Conservation (phyloP, 2,329 filamentous ascomycete species). For the Coniella lustricola region DNA sequence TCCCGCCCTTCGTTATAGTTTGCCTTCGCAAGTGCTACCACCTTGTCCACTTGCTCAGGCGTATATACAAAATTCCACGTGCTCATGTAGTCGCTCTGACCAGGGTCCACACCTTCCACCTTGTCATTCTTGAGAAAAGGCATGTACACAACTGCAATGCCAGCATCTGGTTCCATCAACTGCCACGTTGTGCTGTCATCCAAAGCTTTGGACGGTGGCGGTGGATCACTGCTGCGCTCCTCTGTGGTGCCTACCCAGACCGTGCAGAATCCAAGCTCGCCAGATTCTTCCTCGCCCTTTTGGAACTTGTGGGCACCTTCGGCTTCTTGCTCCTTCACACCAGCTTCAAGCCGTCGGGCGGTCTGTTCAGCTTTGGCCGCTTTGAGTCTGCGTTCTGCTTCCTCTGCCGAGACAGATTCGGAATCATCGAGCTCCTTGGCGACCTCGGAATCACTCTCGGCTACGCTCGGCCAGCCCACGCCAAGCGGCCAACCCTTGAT, state of each 20-base stretch:
- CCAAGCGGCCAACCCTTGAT: slow-evolving; percentile 94
- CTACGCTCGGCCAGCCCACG: slow-evolving; percentile 77
- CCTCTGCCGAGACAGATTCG: slow-evolving; percentile 50
- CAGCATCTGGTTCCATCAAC: slow-evolving; percentile 69
- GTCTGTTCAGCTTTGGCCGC: slow-evolving; percentile 48
- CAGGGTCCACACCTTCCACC: slow-evolving; percentile 75
- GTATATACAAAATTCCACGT: slow-evolving; percentile 99
- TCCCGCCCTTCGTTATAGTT: slow-evolving; percentile 82
- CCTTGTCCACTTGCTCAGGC: slow-evolving; percentile 78
- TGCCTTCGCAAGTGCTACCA: slow-evolving; percentile 72
- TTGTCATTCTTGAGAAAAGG: slow-evolving; percentile 79
- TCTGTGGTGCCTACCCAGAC: slow-evolving; percentile 86
- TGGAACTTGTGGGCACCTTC: slow-evolving; percentile 26
- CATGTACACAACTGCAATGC: slow-evolving; percentile 84
- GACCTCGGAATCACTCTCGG: slow-evolving; percentile 51
- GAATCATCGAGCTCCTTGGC: slow-evolving; percentile 61
- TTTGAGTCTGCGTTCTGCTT: slow-evolving; percentile 57
- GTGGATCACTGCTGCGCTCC: slow-evolving; percentile 55
- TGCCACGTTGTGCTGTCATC: slow-evolving; percentile 61
- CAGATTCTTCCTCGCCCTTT: slow-evolving; percentile 36
- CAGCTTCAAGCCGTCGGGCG: slow-evolving; percentile 25
- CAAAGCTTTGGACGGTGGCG: slow-evolving; percentile 42
- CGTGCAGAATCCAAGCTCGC: slow-evolving; percentile 83
- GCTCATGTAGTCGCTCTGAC: slow-evolving; percentile 75
- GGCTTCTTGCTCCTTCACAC: slow-evolving; percentile 20